Evolutionary conservation across 768 basidiomycete genomes (phyloP).

Genomic region (Sutorius australiensis): DNA sequence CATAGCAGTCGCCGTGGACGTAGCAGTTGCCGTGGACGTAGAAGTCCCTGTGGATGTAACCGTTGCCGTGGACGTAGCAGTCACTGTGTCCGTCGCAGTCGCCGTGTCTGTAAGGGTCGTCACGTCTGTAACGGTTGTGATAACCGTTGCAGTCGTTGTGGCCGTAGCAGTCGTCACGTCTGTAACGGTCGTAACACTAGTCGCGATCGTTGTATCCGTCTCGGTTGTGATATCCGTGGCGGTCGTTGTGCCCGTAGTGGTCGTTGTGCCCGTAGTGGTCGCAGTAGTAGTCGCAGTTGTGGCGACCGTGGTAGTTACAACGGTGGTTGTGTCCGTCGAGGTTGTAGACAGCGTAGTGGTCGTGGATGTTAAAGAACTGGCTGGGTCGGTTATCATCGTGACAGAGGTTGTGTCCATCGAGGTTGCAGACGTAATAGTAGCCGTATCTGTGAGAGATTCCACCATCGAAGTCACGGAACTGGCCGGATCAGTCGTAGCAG

Average conservation of each 20-base stretch:
- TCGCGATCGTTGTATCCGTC: background rate
- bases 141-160: background rate
- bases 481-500: background rate
- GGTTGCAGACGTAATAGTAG: background rate
- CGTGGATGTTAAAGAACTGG: background rate
- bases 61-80: background rate
- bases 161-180: background rate
- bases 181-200: background rate
- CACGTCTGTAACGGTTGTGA: background rate
- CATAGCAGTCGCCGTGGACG: background rate
- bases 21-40: background rate
- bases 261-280: background rate
- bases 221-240: background rate
- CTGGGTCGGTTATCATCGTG: background rate
- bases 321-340: background rate
- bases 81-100: no score
- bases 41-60: background rate
- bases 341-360: background rate
- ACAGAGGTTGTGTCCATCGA: no score
- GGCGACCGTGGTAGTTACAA: background rate
- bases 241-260: background rate
- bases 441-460: constrained; percentile 1
- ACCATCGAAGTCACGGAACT: background rate
- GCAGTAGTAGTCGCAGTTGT: background rate
- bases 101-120: background rate